Evolutionary conservation across 441 rosid genomes (phyloP), one percentile per base, ranked within the genome.

Genomic region (Mallotus repandus): DNA sequence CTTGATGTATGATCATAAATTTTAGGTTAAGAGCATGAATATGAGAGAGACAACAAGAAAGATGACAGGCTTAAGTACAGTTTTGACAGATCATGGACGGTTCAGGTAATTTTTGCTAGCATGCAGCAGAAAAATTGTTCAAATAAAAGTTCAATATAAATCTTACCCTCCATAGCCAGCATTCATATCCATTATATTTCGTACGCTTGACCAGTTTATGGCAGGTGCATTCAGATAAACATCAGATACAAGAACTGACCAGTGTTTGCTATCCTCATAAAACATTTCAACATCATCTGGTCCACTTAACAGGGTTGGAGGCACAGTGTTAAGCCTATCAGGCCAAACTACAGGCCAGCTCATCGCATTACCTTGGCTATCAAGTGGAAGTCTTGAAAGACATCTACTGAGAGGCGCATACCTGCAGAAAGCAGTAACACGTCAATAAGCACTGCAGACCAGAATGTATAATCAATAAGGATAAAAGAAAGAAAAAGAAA

Each of bases 121-220:
- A 38, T 38, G 41, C 41, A 38, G 41, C 41, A 38, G 41, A 38
- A 38, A 38, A 38, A 38, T 38, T 38, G 41, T 4, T 38, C 41
- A 38, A 38, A 7, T 38, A 38, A 38, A 29, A 38, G 41, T 4
- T 38, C 41, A 38, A 38, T 38, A 71, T 57, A 38, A 74, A 63
- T 15, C 80, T 81, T 88, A 94, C 97, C 98, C 91, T 90, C 98
- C 98, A 80, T 73, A 89, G 74, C 97, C 91, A 5, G 99, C 94
- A 83, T 89, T 92, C 99, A 94, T 91, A 73, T 94, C 99, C 92
- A 94, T 89, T 77, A 92, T 88, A 77, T 92, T 94, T 64, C 94
- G 72, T 68, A 94, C 63, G 2, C 71, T 78, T 0, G 88, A 72
- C 99, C 97, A 94, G 82, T 86, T 92, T 73, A 94, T 76, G 32